Conservation (phyloP, 495 filamentous ascomycete species). For the Penicillium waksmanii region DNA sequence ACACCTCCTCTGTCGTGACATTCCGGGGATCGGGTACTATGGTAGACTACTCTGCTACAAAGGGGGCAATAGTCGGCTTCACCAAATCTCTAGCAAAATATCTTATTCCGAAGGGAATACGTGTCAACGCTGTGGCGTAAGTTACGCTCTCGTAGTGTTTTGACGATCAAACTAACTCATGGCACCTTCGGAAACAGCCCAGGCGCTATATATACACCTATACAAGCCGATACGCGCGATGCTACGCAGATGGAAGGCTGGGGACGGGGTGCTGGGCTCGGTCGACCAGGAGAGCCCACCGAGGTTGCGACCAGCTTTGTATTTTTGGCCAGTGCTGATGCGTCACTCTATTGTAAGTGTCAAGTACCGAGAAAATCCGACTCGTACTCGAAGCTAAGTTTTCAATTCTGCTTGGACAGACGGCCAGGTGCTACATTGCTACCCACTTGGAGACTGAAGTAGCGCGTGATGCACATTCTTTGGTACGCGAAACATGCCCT, state of each 20-base stretch:
- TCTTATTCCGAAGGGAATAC: conserved; percentile 60
- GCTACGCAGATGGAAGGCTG: conserved; percentile 58
- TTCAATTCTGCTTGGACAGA: conserved; percentile 23
- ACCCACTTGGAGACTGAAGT: conserved; percentile 46
- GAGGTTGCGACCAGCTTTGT: conserved; percentile 67
- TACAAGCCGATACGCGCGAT: conserved; percentile 54
- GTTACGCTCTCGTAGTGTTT: conserved; percentile 18
- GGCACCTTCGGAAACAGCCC: conserved; percentile 34
- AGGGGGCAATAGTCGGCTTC: conserved; percentile 65
- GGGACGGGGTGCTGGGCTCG: conserved; percentile 41
- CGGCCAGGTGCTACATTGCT: conserved; percentile 58
- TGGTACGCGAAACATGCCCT: not conserved
- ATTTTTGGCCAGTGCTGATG: conserved; percentile 60
- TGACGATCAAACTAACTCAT: not conserved
- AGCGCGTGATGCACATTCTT: not conserved
- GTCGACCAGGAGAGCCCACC: conserved; percentile 60
- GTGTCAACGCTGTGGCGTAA: conserved; percentile 65
- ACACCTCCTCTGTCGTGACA: conserved; percentile 58
- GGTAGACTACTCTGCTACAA: conserved; percentile 64
- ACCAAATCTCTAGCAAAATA: conserved; percentile 59
- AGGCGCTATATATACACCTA: conserved; percentile 62
- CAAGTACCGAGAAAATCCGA: not conserved
- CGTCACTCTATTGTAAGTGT: conserved; percentile 53
- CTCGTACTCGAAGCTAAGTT: not conserved
- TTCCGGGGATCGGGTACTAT: conserved; percentile 57